Evolutionary conservation across 176 grass and related monocot species (phyloP).

Genomic region (Hyparrhenia diplandra): DNA sequence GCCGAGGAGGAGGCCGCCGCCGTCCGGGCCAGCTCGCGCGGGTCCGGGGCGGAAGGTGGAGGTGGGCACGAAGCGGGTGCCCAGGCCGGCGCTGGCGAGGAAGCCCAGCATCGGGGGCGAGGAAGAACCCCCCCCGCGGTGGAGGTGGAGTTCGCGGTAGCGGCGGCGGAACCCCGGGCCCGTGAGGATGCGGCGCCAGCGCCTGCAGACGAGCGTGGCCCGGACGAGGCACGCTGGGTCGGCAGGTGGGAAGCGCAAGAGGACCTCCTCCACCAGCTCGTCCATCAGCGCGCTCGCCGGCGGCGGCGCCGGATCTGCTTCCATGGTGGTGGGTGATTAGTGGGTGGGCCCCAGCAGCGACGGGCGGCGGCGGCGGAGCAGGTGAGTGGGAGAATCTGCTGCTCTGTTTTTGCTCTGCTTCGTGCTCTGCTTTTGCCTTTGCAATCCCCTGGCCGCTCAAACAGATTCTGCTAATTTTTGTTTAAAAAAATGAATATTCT

Average conservation of each 20-base stretch:
- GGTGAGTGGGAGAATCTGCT: no score
- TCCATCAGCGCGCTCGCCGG: neutral
- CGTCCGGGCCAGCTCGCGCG: no score
- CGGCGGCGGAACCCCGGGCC: neutral
- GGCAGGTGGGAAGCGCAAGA: neutral
- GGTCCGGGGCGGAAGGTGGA: neutral
- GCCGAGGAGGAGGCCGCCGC: neutral
- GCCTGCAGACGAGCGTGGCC: neutral
- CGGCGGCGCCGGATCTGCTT: neutral
- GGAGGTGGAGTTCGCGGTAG: neutral
- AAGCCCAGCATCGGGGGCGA: neutral
- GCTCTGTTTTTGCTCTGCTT: no score
- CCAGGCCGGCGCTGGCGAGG: neutral
- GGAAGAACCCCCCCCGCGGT: no score
- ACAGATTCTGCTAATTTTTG: no score
- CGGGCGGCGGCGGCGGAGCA: no score
- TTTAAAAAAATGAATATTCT: no score
- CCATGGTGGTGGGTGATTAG: neutral
- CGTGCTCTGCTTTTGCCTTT: no score
- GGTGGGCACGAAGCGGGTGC: neutral
- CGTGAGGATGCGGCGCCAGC: neutral
- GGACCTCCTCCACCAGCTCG: no score
- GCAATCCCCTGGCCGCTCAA: no score
- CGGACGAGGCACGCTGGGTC: neutral
- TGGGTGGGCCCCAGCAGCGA: neutral